These are phyloP conservation scores for Bigelowiella natans DNA, from an alignment of 78 protist species.

Conservation along the genomic window DNA sequence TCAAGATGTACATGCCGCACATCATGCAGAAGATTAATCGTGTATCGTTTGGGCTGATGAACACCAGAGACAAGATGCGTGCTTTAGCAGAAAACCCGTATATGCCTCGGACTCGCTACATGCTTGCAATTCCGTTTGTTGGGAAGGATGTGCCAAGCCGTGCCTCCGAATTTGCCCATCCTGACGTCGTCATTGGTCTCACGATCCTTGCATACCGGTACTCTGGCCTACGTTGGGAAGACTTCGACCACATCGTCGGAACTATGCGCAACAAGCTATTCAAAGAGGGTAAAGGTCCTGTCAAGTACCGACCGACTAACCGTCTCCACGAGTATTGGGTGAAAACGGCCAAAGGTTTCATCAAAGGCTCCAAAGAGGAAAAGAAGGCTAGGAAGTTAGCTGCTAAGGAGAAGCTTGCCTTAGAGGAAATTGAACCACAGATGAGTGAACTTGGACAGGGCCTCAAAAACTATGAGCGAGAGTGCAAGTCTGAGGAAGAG, in stretches of 20 bases:
- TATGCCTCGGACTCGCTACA: slow-evolving; percentile 25
- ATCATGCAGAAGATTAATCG: slow-evolving; percentile 31
- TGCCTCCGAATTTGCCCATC: slow-evolving; percentile 49
- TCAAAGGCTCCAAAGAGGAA: background rate
- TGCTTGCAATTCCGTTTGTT: slow-evolving; percentile 35
- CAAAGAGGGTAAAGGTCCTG: background rate
- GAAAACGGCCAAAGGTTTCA: background rate
- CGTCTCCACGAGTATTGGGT: background rate
- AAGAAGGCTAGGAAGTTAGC: background rate
- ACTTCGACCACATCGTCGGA: slow-evolving; percentile 18
- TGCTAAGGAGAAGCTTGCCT: no score
- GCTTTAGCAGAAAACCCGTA: slow-evolving; percentile 2
- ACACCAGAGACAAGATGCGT: slow-evolving; percentile 14
- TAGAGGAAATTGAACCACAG: no score
- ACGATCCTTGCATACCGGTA: slow-evolving; percentile 45
- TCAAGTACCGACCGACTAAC: background rate
- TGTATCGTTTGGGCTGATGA: slow-evolving; percentile 43
- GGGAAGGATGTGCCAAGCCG: slow-evolving; percentile 36
- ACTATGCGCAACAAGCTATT: slow-evolving; percentile 6
- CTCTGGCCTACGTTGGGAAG: slow-evolving; percentile 24
- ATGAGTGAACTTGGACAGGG: no score
- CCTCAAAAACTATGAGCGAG: no score
- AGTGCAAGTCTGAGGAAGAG: no score
- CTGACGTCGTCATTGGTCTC: slow-evolving; percentile 47
- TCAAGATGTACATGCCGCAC: slow-evolving; percentile 32